A percentile compares a stretch with the other conserved stretches of the same genome.
phyloP scores from a whole-genome alignment of 2,329 filamentous ascomycete species.

The Monilinia aucupariae region DNA sequence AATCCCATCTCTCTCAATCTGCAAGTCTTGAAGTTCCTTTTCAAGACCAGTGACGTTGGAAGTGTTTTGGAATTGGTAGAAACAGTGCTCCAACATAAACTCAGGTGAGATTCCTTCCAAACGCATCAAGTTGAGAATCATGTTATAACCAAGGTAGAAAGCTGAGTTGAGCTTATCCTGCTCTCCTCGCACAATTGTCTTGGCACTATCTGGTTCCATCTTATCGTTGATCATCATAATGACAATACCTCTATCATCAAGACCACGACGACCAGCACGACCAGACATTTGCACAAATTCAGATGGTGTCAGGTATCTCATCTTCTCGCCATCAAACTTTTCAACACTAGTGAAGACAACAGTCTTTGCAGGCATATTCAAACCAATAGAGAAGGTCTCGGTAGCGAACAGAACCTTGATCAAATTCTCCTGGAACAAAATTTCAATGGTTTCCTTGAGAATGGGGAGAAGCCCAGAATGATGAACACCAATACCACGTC shows the following conservation, averaged over 20 bases:
- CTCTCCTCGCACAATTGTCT: constrained; percentile 90
- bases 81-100: constrained; percentile 97
- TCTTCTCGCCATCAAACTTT: constrained; percentile 82
- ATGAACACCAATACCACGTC: constrained; percentile 92
- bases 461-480: constrained; percentile 94
- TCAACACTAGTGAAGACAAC: constrained; percentile 97
- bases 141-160: constrained; percentile 97
- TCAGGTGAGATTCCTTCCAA: constrained; percentile 99
- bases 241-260: constrained; percentile 95
- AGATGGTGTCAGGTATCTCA: constrained; percentile 82
- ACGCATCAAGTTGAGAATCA: constrained; percentile 92
- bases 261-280: constrained; percentile 89
- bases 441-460: constrained; percentile 97
- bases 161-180: constrained; percentile 97
- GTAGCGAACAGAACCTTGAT: constrained; percentile 98
- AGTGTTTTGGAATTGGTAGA: constrained; percentile 96
- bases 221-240: constrained; percentile 99
- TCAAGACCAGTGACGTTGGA: constrained; percentile 80
- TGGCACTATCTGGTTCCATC: constrained; percentile 90
- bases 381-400: constrained; percentile 95
- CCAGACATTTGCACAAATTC: constrained; percentile 99
- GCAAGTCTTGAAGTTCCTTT: constrained; percentile 72
- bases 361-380: constrained; percentile 99
- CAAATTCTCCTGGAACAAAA: constrained; percentile 93
- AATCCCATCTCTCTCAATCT: constrained; percentile 67